Conservation (phyloP, 306 rosid genomes). For the Gillenia trifoliata region DNA sequence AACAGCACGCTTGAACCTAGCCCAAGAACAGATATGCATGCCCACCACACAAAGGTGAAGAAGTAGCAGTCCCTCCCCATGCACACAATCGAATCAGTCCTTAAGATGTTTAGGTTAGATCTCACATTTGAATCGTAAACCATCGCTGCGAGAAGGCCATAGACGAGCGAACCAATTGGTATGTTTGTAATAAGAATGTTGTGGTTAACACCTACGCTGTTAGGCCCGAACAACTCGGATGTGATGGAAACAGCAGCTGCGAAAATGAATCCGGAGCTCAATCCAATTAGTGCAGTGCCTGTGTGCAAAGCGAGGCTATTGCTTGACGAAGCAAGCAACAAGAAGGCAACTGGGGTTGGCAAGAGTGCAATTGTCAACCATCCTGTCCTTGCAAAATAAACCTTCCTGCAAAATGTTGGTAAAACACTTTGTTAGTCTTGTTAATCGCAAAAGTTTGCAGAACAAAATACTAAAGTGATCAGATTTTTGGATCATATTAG, state of each 20-base stretch:
- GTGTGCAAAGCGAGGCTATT: constrained; percentile 32
- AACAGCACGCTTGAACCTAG: constrained; percentile 56
- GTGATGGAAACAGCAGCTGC: constrained; percentile 95
- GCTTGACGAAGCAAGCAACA: constrained; percentile 60
- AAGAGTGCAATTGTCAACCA: constrained; percentile 77
- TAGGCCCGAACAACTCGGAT: constrained; percentile 87
- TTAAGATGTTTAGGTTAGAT: constrained; percentile 4
- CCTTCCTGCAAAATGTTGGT: constrained; percentile 46
- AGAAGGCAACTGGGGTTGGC: constrained; percentile 86
- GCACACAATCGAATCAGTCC: constrained; percentile 54
- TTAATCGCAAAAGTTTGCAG: background rate
- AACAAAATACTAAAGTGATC: background rate
- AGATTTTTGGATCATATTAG: background rate
- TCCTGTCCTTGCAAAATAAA: constrained; percentile 93
- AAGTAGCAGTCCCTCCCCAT: constrained; percentile 82
- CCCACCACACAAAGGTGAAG: constrained; percentile 80
- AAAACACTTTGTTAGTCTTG: background rate
- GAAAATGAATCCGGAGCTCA: constrained; percentile 92
- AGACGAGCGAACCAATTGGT: constrained; percentile 82
- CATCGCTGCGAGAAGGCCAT: constrained; percentile 71
- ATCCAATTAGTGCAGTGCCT: constrained; percentile 78
- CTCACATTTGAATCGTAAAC: constrained; percentile 64
- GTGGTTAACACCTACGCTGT: constrained; percentile 78
- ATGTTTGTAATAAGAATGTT: constrained; percentile 87
- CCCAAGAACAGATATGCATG: constrained; percentile 67